Conservation (phyloP, 2,329 filamentous ascomycete genomes). For the Neurospora sp. region DNA sequence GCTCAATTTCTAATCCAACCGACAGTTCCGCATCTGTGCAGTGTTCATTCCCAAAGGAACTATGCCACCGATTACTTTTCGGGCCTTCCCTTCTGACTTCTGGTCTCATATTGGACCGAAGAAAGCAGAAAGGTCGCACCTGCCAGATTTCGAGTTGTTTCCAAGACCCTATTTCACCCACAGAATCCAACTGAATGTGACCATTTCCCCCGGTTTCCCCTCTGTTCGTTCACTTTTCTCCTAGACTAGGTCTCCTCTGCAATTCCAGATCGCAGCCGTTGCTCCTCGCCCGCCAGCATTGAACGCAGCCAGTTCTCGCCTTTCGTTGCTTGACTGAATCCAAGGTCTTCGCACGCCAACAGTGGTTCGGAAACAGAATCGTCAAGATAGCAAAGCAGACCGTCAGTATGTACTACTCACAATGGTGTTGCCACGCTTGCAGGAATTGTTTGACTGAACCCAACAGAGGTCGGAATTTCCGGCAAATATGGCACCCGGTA, state of each 20-base stretch:
- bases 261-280: neutral
- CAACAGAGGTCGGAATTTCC: conserved; percentile 9
- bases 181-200: neutral
- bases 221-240: neutral
- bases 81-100: neutral
- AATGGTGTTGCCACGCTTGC: neutral
- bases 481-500: conserved; percentile 8
- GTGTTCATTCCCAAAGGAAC: no score
- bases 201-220: no score
- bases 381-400: conserved; percentile 9
- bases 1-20: neutral
- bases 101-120: neutral
- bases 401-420: conserved; percentile 1
- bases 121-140: neutral
- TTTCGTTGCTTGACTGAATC: neutral
- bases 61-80: neutral
- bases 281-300: neutral
- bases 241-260: neutral
- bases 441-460: neutral
- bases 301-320: neutral
- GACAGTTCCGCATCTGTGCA: neutral
- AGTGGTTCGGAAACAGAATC: neutral
- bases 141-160: neutral
- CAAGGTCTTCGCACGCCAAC: neutral
- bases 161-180: neutral